Conservation (phyloP, 768 basidiomycete genomes). For the Tulasnella sp. region DNA sequence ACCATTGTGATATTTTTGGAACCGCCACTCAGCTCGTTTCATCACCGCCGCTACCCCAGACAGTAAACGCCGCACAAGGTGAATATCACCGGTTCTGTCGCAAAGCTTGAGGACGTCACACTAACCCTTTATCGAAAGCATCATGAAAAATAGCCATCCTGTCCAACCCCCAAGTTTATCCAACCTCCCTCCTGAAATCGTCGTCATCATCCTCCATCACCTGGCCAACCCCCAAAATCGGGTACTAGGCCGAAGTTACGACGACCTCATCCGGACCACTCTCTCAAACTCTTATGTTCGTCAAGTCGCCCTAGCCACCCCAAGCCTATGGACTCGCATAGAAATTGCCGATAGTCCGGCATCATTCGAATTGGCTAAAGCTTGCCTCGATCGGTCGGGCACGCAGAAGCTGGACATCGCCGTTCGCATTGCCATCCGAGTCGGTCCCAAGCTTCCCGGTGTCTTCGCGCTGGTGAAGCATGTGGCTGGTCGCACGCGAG, state of each 20-base stretch:
- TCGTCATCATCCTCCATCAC: not conserved
- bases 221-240: not conserved
- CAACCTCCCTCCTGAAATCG: not conserved
- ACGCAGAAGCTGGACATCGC: not conserved
- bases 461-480: not conserved
- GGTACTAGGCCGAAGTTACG: not conserved
- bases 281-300: not conserved
- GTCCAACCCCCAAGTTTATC: not conserved
- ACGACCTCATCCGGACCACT: not conserved
- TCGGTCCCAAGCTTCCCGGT: not conserved
- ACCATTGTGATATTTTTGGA: too few species aligned
- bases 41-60: not conserved
- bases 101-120: not conserved
- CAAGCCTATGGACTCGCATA: not conserved
- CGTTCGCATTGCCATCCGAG: not conserved
- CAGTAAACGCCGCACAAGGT: too few species aligned
- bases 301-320: not conserved
- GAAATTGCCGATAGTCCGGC: not conserved
- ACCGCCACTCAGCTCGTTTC: not conserved
- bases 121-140: not conserved
- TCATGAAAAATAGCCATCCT: not conserved
- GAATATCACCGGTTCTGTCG: too few species aligned
- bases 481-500: not conserved
- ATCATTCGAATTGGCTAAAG: not conserved
- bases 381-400: not conserved